Evolutionary conservation across 805 yeast genomes (phyloP), one percentile per base, ranked within the genome.

Genomic region (Teunomyces cretensis): DNA sequence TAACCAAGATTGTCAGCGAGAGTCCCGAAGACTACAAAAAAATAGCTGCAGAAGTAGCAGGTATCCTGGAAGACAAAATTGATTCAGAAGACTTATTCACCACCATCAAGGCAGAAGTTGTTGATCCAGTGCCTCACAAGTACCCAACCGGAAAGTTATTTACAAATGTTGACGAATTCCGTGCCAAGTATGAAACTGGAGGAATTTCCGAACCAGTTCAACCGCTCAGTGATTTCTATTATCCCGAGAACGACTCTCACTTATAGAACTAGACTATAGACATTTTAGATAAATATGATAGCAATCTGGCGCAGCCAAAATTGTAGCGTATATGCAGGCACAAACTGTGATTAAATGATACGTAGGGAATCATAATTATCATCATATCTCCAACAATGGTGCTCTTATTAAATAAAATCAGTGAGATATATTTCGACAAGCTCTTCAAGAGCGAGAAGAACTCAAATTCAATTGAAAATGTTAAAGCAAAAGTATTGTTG

Each of bases 401-500:
- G n/a, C 53, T 67, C 46, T 51, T 60, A 36, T 47, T 67, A 30
- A 46, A 55, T 22, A 56, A 58, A 40, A 65, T 65, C 7, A 63
- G 64, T 38, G 60, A 60, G 9, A 43, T 55, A 1, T 68, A 68
- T 57, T 68, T 67, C 47, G 42, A 57, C 28, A 64, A 62, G 47
- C 52, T 68, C 15, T 66, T 67, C 39, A 50, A 44, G 30, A 43
- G 52, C 6, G 51, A 50, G 22, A 42, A 16, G 16, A 14, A 51
- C 9, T 17, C 26, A 9, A 35, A n/a, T 12, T 8, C 28, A 7
- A n/a, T 35, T 19, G 38, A 19, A 14, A 22, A 17, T 22, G 49
- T 48, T 17, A 64, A 76, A 49, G 83, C 91, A 47, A 81, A 81
- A 52, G 96, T 91, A 24, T 72, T 94, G 30, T 72, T 94, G 32